Evolutionary conservation across 495 filamentous ascomycete species (phyloP), one percentile per base, ranked within the genome.

Genomic region (Podospora sp.): DNA sequence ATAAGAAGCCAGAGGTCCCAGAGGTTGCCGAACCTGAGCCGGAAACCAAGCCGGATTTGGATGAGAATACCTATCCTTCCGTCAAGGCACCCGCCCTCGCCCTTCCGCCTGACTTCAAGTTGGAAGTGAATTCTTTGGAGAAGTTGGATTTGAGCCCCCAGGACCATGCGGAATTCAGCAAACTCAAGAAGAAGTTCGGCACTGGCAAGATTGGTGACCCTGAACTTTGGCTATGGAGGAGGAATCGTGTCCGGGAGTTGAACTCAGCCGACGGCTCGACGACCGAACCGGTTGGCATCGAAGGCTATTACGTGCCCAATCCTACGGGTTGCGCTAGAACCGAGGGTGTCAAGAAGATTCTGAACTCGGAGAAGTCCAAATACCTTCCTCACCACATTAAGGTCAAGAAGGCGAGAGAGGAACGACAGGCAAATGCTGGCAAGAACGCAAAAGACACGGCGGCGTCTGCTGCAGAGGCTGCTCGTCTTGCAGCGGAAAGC

Each of bases 301-400:
- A 91, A 55, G 96, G 94, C 46, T 97, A 98, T 72, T 97, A 97
- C 75, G 90, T 97, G 20, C 86, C 91, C 0, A 99, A 97, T 66
- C 60, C 80, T 0, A 90, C 91, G 26, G 95, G 95, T 35, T 90
- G 87, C 72, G 94, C 95, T 49, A 87, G 95, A 65, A 97, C 95
- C 0, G 93, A 98, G 84, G 93, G 93, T 21, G 88, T 90, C 60
- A 94, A 93, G 78, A 94, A 92, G 80, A 97, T 99, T 51, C 84
- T 95, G 53, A 93, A 99, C 72, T 90, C 92, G 0, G 96, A 98
- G 75, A 99, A 99, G 79, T 97, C 93, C 33, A 96, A 96, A 76
- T 99, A 99, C 71, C 87, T 99, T 1, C 95, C 96, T 8, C 95
- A 99, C 83, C 93, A 96, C 60, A 92, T 99, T 78, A 94, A 93